phyloP scores from a whole-genome alignment of 2,329 filamentous ascomycete genomes.

The Monosporascus cannonballus region DNA sequence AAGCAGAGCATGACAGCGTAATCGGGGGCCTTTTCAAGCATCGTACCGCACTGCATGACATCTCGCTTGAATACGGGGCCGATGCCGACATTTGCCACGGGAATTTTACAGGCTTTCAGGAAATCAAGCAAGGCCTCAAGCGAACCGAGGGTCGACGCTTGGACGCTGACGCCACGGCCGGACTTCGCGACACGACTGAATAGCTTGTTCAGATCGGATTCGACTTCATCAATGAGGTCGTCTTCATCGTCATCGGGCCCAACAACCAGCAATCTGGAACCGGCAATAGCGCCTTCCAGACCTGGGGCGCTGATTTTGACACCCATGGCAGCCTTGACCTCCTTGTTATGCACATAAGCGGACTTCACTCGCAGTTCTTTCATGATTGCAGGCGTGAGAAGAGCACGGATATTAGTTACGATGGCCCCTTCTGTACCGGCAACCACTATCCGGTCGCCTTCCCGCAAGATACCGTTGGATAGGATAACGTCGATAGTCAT shows the following conservation, averaged over 20 bases:
- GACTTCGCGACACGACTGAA: slow-evolving; percentile 88
- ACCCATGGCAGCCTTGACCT: slow-evolving; percentile 96
- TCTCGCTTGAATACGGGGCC: slow-evolving; percentile 97
- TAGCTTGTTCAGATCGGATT: slow-evolving; percentile 85
- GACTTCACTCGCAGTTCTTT: slow-evolving; percentile 95
- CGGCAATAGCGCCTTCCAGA: slow-evolving; percentile 91
- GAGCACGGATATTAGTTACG: slow-evolving; percentile 86
- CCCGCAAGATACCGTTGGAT: slow-evolving; percentile 88
- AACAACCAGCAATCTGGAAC: slow-evolving; percentile 88
- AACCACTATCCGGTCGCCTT: slow-evolving; percentile 90
- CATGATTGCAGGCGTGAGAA: slow-evolving; percentile 87
- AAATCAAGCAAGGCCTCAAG: slow-evolving; percentile 95
- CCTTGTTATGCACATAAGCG: slow-evolving; percentile 96
- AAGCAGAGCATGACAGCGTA: slow-evolving; percentile 99
- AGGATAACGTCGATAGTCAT: slow-evolving; percentile 98
- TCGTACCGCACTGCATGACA: slow-evolving; percentile 89
- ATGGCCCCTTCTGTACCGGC: slow-evolving; percentile 98
- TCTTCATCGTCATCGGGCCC: slow-evolving; percentile 95
- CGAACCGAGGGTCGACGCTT: slow-evolving; percentile 94
- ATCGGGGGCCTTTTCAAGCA: slow-evolving; percentile 93
- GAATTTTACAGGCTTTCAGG: slow-evolving; percentile 92
- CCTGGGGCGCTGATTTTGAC: slow-evolving; percentile 98
- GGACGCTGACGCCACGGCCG: slow-evolving; percentile 90
- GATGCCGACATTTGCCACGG: slow-evolving; percentile 94
- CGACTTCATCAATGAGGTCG: slow-evolving; percentile 92